Evolutionary conservation across 768 basidiomycete genomes (phyloP).

Genomic region (Ramaria sp.): DNA sequence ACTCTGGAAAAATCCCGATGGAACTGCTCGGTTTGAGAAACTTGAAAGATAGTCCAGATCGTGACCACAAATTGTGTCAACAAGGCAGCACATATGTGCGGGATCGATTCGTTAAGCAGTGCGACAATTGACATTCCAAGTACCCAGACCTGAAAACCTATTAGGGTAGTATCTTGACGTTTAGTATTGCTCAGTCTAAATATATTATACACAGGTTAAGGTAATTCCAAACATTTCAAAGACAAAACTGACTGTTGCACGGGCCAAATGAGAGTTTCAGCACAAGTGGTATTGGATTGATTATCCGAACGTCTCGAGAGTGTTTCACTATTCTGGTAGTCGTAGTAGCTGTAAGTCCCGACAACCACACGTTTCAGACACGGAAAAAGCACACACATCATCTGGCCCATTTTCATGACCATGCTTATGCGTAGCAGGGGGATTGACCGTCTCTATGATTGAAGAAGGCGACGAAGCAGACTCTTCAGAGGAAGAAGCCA

Average conservation of each 20-base stretch:
- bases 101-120: constrained; percentile 65
- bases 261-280: constrained; percentile 60
- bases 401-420: no score
- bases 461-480: neutral
- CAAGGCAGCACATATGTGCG: constrained; percentile 65
- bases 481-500: neutral
- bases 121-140: constrained; percentile 70
- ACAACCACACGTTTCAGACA: neutral
- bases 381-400: neutral
- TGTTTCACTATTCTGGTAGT: no score
- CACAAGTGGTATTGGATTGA: constrained; percentile 31
- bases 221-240: neutral
- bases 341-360: no score
- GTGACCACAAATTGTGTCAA: constrained; percentile 66
- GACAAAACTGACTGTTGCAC: constrained; percentile 42
- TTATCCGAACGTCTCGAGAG: neutral
- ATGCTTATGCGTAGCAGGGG: no score
- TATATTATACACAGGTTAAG: neutral
- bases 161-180: constrained; percentile 69
- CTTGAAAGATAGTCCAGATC: constrained; percentile 61
- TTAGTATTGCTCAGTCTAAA: constrained; percentile 57
- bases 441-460: no score
- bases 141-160: constrained; percentile 73
- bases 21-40: constrained; percentile 48
- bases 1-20: constrained; percentile 41